Evolutionary conservation across 345 rosid species (phyloP), one percentile per base, ranked within the genome.

Genomic region (Lepidium sativum): DNA sequence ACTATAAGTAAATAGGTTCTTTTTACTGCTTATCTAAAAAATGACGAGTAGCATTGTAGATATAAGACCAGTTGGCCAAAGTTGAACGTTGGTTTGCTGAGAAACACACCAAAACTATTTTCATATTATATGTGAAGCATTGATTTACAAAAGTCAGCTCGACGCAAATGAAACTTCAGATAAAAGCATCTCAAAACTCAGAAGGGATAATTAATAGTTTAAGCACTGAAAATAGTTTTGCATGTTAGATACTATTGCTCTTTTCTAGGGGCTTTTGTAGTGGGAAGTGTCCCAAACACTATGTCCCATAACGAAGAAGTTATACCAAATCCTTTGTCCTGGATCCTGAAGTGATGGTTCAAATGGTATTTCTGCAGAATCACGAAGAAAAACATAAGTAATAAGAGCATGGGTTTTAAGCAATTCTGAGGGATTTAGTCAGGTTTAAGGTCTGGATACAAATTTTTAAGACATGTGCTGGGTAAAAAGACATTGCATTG

Each of bases 341-440:
- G 99, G 35, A 84, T 57, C 79, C 96, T 81, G 68, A 87, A 90
- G 83, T 94, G 99, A 79, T 94, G 99, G 61, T 90, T 94, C 73
- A 94, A 61, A 82, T 94, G 97, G 74, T 90, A 90, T 69, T 83
- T 94, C 99, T 90, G 87, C 80, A 77, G 1, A 51, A 34, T 20
- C 47, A 49, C 42, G 3, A 52, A 8, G 5, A 8, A 6, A 50
- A 33, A 13, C 9, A 34, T 6, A 52, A 12, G 1, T 4, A 31
- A 32, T 53, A 13, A 53, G 61, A n/a, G n/a, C n/a, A n/a, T n/a
- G n/a, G n/a, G n/a, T n/a, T n/a, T n/a, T 14, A 50, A 15, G 7
- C 42, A 6, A 29, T n/a, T 38, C 25, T 54, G 21, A 49, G 34
- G 6, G 14, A 54, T 54, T n/a, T 14, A 31, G 34, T 13, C 49